These are phyloP conservation scores for Meyerozyma smithsonii DNA, from an alignment of 1,139 yeast genomes.

Conservation along the genomic window DNA sequence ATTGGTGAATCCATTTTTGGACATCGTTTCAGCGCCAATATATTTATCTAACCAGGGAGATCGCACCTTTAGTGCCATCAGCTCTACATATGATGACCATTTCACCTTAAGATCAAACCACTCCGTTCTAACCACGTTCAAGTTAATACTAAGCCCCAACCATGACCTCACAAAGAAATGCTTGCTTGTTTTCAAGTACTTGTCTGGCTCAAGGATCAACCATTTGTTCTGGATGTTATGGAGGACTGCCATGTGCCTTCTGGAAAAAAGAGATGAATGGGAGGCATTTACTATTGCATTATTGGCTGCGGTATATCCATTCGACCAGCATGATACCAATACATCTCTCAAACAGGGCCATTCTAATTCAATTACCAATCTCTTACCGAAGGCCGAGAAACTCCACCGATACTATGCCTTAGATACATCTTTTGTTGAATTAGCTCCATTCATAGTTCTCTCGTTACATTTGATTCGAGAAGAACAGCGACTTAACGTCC, in stretches of 20 bases:
- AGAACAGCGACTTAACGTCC: constrained; percentile 59
- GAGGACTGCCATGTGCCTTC: constrained; percentile 51
- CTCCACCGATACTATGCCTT: constrained; percentile 22
- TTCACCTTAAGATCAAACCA: constrained; percentile 21
- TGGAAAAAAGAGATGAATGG: constrained; percentile 53
- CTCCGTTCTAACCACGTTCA: constrained; percentile 26
- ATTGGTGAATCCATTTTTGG: constrained; percentile 63
- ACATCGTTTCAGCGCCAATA: constrained; percentile 45
- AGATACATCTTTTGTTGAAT: constrained; percentile 36
- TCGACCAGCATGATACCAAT: constrained; percentile 16
- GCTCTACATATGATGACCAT: constrained; percentile 25
- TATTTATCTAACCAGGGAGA: constrained; percentile 9
- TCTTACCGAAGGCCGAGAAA: constrained; percentile 34
- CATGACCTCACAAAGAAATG: constrained; percentile 38
- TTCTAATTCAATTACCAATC: constrained; percentile 32
- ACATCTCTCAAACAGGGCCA: constrained; percentile 1
- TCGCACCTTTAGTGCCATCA: constrained; percentile 17
- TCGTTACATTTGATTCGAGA: constrained; percentile 76
- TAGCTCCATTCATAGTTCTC: constrained; percentile 59
- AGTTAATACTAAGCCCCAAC: constrained; percentile 44
- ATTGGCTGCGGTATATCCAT: constrained; percentile 44
- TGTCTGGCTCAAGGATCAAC: constrained; percentile 55
- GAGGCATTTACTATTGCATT: constrained; percentile 52
- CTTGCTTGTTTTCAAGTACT: constrained; percentile 45
- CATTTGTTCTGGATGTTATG: constrained; percentile 60